phyloP scores from a whole-genome alignment of 2,329 filamentous ascomycete genomes.

The Acarospora socialis region DNA sequence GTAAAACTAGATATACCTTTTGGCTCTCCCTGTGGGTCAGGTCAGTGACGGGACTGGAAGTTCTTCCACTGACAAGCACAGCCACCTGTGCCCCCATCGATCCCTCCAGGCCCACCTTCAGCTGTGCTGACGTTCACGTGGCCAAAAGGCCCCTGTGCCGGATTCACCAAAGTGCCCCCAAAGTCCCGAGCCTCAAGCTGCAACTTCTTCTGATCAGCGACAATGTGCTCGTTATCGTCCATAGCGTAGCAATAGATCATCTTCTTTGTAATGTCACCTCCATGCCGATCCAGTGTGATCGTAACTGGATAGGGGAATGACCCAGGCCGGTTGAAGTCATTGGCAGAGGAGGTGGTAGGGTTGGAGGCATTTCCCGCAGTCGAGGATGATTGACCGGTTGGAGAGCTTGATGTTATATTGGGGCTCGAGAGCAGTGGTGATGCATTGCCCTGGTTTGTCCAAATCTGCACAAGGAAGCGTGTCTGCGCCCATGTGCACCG shows the following conservation, averaged over 20 bases:
- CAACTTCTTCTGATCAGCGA: slow-evolving; percentile 30
- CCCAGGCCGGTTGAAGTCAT: slow-evolving; percentile 37
- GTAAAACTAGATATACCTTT: no score
- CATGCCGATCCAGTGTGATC: slow-evolving; percentile 46
- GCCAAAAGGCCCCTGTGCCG: slow-evolving; percentile 31
- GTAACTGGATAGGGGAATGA: slow-evolving; percentile 49
- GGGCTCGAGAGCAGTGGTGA: slow-evolving; percentile 4
- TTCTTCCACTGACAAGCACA: slow-evolving; percentile 48
- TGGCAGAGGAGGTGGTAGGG: slow-evolving; percentile 23
- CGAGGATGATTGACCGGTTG: slow-evolving; percentile 4
- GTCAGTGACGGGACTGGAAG: no score
- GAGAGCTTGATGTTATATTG: slow-evolving; percentile 1
- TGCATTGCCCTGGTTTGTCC: slow-evolving; percentile 35
- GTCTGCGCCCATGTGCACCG: slow-evolving; percentile 48
- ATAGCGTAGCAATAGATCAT: slow-evolving; percentile 47
- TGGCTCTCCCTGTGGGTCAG: no score
- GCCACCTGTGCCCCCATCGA: slow-evolving; percentile 46
- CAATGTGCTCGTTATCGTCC: slow-evolving; percentile 33
- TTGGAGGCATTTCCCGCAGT: slow-evolving; percentile 9
- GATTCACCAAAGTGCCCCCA: slow-evolving; percentile 38
- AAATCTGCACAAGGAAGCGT: slow-evolving; percentile 47
- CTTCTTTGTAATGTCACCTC: slow-evolving; percentile 39
- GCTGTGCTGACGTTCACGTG: slow-evolving; percentile 18
- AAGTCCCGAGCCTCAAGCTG: slow-evolving; percentile 38
- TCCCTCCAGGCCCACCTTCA: slow-evolving; percentile 22